Evolutionary conservation across 192 early-diverging fungal genomes (phyloP), one percentile per base, ranked within the genome.

Genomic region (Entrophospora sp.): DNA sequence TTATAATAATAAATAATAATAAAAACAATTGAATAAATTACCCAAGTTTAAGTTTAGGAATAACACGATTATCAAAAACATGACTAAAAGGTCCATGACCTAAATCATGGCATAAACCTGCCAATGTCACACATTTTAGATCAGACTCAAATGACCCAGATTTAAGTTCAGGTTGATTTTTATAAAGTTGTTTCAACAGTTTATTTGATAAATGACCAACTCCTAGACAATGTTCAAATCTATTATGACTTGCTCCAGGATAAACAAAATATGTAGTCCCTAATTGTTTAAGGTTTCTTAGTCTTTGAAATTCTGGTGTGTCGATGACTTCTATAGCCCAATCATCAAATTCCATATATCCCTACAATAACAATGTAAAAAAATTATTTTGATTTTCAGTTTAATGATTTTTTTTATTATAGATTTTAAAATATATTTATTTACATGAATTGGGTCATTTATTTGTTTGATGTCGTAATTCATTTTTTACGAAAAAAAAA

Each of bases 11-110:
- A n/a, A n/a, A n/a, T n/a, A n/a, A n/a, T n/a, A n/a, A n/a, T n/a
- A n/a, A n/a, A n/a, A n/a, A n/a, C n/a, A n/a, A n/a, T n/a, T n/a
- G n/a, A n/a, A n/a, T n/a, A n/a, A n/a, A n/a, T n/a, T n/a, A n/a
- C n/a, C n/a, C n/a, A n/a, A n/a, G n/a, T 73, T 73, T 63, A 13
- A 73, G 73, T n/a, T 72, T 66, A 31, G 89, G 90, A 66, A 98
- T 91, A 69, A 97, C 89, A 56, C 80, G 80, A 62, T 83, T 85
- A 68, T 99, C 96, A 84, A 99, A 99, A 13, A 95, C 78, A 69
- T 99, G 96, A 67, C 89, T 91, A 73, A 90, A 96, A 1, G 94
- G 94, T 9, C 96, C 95, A 74, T 98, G 95, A n/a, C 95, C 91
- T 14, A 98, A 77, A 72, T 98, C 96, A 73, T 98, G 96, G 64